Evolutionary conservation across 164 flowering plant species (phyloP).

Genomic region (Paratinospora sagittata): DNA sequence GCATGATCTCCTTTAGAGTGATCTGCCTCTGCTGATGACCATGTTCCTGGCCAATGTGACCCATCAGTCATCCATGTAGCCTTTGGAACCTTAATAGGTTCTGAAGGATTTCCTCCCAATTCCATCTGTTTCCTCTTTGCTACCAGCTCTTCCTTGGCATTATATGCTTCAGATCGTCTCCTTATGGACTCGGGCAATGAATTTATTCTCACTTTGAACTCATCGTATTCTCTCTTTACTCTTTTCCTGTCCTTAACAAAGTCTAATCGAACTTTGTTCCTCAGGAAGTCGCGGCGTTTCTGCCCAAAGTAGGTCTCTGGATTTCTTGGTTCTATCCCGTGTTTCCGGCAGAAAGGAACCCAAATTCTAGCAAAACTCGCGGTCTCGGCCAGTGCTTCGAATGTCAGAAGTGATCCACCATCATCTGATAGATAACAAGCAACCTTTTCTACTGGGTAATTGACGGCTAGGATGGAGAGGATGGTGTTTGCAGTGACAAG

Average conservation of each 20-base stretch:
- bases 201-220: constrained; percentile 87
- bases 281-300: constrained; percentile 65
- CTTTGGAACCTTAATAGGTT: constrained; percentile 51
- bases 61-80: constrained; percentile 99
- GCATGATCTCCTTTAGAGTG: constrained; percentile 90
- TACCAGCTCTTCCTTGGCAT: constrained; percentile 65
- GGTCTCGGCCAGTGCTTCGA: constrained; percentile 87
- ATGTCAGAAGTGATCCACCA: constrained; percentile 80
- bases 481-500: constrained; percentile 92
- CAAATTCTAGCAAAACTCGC: constrained; percentile 79
- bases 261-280: constrained; percentile 74
- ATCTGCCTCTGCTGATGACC: constrained; percentile 58
- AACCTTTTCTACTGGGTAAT: constrained; percentile 83
- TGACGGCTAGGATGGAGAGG: constrained; percentile 80
- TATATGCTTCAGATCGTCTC: constrained; percentile 82
- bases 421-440: constrained; percentile 88
- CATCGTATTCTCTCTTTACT: constrained; percentile 91
- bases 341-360: constrained; percentile 91
- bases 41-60: constrained; percentile 89
- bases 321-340: constrained; percentile 69
- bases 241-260: constrained; percentile 80
- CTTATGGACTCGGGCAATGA: constrained; percentile 81
- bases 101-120: constrained; percentile 41
- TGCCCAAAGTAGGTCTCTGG: constrained; percentile 84
- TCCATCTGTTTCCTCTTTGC: constrained; percentile 66